phyloP scores from a whole-genome alignment of 2,329 filamentous ascomycete genomes.

The Huntiella decipiens region DNA sequence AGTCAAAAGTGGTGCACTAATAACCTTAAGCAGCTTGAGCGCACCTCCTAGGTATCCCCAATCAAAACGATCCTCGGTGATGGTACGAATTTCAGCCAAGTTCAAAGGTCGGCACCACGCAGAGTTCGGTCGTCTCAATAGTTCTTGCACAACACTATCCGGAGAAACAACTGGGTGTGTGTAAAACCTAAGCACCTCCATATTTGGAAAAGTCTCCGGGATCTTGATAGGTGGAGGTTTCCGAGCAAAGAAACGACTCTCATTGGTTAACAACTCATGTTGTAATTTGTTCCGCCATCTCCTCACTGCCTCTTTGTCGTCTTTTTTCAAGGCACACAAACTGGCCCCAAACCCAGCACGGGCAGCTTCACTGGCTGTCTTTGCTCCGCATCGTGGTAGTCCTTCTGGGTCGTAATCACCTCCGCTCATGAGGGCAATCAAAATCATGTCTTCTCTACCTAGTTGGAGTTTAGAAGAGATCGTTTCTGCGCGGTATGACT shows the following conservation, averaged over 20 bases:
- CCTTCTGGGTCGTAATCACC: constrained; percentile 87
- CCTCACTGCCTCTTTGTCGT: constrained; percentile 38
- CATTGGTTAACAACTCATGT: constrained; percentile 66
- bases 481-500: constrained; percentile 36
- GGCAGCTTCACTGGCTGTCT: constrained; percentile 76
- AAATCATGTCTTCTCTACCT: constrained; percentile 74
- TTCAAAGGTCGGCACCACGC: constrained; percentile 47
- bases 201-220: constrained; percentile 63
- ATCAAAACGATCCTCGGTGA: constrained; percentile 63
- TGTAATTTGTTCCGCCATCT: constrained; percentile 55
- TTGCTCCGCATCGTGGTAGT: constrained; percentile 70
- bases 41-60: constrained; percentile 68
- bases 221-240: constrained; percentile 58
- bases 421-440: constrained; percentile 86
- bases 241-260: constrained; percentile 58
- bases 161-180: constrained; percentile 69
- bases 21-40: constrained; percentile 62
- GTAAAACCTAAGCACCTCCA: constrained; percentile 68
- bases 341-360: constrained; percentile 68
- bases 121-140: constrained; percentile 28
- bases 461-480: constrained; percentile 38
- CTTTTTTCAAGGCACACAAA: constrained; percentile 44
- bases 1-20: constrained; percentile 58
- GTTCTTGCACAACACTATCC: constrained; percentile 30
- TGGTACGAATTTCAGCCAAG: constrained; percentile 47